Base-by-base conservation (phyloP, 495 filamentous ascomycete species). In the Hypoxylon lienhwacheense region DNA sequence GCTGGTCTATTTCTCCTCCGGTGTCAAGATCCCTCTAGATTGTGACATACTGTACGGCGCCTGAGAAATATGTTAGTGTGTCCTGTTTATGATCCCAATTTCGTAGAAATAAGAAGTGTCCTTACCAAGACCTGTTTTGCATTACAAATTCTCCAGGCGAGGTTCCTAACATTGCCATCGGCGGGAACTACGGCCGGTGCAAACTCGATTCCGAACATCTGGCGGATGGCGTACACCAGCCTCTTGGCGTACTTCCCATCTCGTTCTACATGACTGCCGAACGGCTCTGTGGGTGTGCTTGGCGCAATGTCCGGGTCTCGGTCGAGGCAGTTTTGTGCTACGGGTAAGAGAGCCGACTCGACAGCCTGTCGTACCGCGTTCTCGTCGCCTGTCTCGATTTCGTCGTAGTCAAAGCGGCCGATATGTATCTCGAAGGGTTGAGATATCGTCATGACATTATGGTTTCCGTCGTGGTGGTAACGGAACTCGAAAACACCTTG, bases 151-250 rank as follows among this genome's bases (percentile, higher is more conserved):
- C 93, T 81, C 95, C 93, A 97, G 19, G 91, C 89, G 33, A 98
- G 75, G 64, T 95, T 95, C 64, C 77, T 82, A 20, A 97, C 90
- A 60, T 85, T 93, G 4, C 95, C 92, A 77, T 98, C 93, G 1
- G 91, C 89, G 47, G 85, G 84, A 32, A 98, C 93, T 8, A 98
- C 95, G 40, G 89, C 89, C 2, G 91, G 86, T 5, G 95, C 89
- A 55, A 98, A 86, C 69, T 98, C 95, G 51, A 98, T 85, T 45
- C 93, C 95, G 66, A 98, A 98, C 92, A 96, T 97, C 70, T 95
- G 89, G 47, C 87, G 87, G 28, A 97, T 88, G 7, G 95, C 93
- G 73, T 92, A 97, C 0, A 97, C 90, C 22, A 97, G 83, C 29
- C 93, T 71, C 66, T 84, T 88, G 12, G 91, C 88, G 56, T 87